Evolutionary conservation across 305 asterid genomes (phyloP).

Genomic region (Coffea humblotiana): DNA sequence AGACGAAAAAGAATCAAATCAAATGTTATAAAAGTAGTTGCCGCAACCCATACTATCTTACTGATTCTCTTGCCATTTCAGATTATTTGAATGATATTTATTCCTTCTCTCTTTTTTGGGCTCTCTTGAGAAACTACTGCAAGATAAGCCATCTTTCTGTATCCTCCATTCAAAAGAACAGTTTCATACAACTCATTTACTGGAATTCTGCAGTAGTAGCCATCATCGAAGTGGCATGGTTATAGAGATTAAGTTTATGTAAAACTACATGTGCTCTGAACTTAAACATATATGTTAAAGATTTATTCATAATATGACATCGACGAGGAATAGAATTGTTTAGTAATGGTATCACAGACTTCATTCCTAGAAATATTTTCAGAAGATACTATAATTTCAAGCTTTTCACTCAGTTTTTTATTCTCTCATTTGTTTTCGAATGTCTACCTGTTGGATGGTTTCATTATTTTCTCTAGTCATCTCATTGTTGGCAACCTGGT

Average conservation of each 20-base stretch:
- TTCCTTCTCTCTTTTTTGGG: not conserved
- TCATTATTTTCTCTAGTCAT: not conserved
- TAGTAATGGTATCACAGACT: not conserved
- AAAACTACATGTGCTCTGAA: not conserved
- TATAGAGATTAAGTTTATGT: not conserved
- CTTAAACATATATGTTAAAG: not conserved
- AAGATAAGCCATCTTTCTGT: not conserved
- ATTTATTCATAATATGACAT: not conserved
- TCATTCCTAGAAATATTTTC: not conserved
- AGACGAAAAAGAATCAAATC: not conserved
- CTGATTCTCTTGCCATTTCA: not conserved
- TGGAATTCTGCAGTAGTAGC: not conserved
- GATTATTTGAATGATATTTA: not conserved
- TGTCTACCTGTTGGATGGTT: not conserved
- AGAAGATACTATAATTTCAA: not conserved
- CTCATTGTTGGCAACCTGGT: not conserved
- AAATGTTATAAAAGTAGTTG: too few species aligned
- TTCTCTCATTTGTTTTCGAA: not conserved
- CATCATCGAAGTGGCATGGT: not conserved
- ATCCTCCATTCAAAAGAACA: not conserved
- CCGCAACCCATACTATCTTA: not conserved
- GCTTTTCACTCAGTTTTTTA: not conserved
- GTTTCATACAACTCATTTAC: not conserved
- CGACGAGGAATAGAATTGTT: not conserved
- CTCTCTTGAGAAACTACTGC: not conserved